phyloP scores from a whole-genome alignment of 805 yeast genomes.

The Barnettozyma siamensis region DNA sequence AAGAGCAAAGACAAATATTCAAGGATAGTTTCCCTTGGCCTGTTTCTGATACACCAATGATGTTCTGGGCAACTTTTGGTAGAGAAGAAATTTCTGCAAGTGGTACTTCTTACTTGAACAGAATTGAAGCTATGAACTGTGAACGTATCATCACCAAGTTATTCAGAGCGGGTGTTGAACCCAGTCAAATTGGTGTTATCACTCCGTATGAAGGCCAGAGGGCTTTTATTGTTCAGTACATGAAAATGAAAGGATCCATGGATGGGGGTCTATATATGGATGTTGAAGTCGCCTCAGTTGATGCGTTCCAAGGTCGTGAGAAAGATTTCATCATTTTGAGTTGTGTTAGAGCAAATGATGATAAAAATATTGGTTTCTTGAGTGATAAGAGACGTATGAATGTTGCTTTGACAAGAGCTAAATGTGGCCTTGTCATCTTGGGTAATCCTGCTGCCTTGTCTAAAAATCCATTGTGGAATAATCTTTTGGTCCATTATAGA shows the following conservation, averaged over 20 bases:
- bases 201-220: conserved; percentile 96
- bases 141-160: conserved; percentile 70
- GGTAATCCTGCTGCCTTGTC: conserved; percentile 82
- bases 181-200: conserved; percentile 83
- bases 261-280: conserved; percentile 59
- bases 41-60: conserved; percentile 76
- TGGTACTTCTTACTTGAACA: conserved; percentile 77
- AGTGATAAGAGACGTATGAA: conserved; percentile 81
- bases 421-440: conserved; percentile 69
- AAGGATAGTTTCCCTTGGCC: conserved; percentile 88
- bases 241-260: conserved; percentile 65
- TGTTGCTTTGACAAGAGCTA: conserved; percentile 87
- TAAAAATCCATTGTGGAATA: conserved; percentile 71
- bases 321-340: conserved; percentile 75
- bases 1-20: conserved; percentile 55
- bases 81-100: conserved; percentile 79
- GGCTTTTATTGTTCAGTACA: conserved; percentile 70
- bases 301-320: conserved; percentile 90
- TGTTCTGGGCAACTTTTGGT: conserved; percentile 90
- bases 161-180: conserved; percentile 70
- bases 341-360: conserved; percentile 76
- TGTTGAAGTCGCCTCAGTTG: conserved; percentile 91
- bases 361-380: conserved; percentile 73
- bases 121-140: conserved; percentile 86
- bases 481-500: conserved; percentile 68